A percentile compares a stretch with the other conserved stretches of the same genome.
phyloP scores from a whole-genome alignment of 2,329 filamentous ascomycete species.

The Hypocrella siamensis region DNA sequence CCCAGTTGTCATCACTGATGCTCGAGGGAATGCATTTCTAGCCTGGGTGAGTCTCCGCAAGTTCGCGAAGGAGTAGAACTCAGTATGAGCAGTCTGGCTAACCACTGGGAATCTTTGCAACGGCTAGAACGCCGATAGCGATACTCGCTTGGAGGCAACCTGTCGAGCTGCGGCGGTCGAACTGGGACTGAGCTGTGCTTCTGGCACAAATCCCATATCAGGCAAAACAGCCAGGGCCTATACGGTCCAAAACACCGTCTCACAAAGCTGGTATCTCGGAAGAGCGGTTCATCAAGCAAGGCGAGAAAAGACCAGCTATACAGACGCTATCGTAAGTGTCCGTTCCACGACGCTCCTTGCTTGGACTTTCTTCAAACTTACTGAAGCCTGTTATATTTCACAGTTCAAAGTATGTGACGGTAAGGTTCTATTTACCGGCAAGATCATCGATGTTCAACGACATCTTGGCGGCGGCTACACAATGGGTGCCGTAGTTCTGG shows the following conservation, averaged over 20 bases:
- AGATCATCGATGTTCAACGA: conserved; percentile 23
- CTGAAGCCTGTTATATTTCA: no score
- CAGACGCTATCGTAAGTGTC: conserved; percentile 13
- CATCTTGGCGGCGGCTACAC: conserved; percentile 23
- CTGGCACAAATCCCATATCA: conserved; percentile 17
- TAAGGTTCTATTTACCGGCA: conserved; percentile 21
- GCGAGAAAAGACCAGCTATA: conserved; percentile 11
- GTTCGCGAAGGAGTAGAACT: no score
- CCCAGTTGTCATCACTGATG: conserved; percentile 21
- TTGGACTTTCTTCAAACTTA: no score
- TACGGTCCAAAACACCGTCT: conserved; percentile 12
- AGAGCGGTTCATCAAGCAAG: conserved; percentile 15
- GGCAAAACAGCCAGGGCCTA: conserved; percentile 6
- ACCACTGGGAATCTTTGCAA: no score
- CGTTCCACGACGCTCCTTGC: not conserved
- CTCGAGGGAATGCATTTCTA: conserved; percentile 17
- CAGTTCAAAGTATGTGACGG: conserved; percentile 17
- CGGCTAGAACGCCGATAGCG: conserved; percentile 16
- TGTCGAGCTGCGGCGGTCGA: conserved; percentile 20
- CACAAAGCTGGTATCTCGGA: conserved; percentile 18
- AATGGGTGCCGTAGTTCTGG: conserved; percentile 20
- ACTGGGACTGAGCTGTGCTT: conserved; percentile 20
- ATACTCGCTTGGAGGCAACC: conserved; percentile 18
- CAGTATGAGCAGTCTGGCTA: no score
- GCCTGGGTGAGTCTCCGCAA: conserved; percentile 12